Base-by-base conservation (phyloP, 2,329 filamentous ascomycete genomes). In the Fusarium robinianum region DNA sequence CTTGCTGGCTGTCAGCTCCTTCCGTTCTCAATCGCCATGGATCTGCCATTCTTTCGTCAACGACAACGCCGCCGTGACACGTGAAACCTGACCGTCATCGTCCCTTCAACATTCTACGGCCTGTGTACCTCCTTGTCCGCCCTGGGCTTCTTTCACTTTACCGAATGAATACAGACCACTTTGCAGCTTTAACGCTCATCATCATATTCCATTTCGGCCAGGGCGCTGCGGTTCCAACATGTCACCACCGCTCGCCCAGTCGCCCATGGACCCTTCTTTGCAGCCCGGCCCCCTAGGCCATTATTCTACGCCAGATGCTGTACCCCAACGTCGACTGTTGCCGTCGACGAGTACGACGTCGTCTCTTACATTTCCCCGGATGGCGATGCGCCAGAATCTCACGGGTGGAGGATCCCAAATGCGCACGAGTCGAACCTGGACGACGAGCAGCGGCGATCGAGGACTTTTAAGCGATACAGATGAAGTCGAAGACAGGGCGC, bases 381-480 rank as follows among this genome's bases (percentile, higher is more conserved):
- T 51, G 32, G 45, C 54, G 8, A 60, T 56, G 10, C 26, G 61
- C 9, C 61, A 64, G 23, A 58, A 58, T 38, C 36, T 58, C 8
- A 23, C 58, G 10, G 47, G 42, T 16, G 46, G 46, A 12, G 51
- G 51, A 12, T 41, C 51, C 14, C 61, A 53, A 16, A 54, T 68
- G 35, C 64, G 62, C 38, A 76, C 69, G 51, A 81, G 76, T 58
- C 75, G 72, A 27, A 82, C 78, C 3, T 84, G 81, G 81, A 75
- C 77, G 1, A 77, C 78, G 12, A 78, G 76, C 27, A 80, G 75
- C 42, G 76, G 74, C 25, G 78, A 78, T 21, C 55, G 71, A 12
- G 75, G 70, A 3, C 59, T 73, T 11, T 58, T 74, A 21, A 73
- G 70, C 14, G 77, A 81, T 39, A 67, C 67, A 4, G 78, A 80